A percentile compares a stretch with the other conserved stretches of the same genome.
phyloP scores from a whole-genome alignment of 2,329 filamentous ascomycete genomes.

The Hymenoscyphus occultus region DNA sequence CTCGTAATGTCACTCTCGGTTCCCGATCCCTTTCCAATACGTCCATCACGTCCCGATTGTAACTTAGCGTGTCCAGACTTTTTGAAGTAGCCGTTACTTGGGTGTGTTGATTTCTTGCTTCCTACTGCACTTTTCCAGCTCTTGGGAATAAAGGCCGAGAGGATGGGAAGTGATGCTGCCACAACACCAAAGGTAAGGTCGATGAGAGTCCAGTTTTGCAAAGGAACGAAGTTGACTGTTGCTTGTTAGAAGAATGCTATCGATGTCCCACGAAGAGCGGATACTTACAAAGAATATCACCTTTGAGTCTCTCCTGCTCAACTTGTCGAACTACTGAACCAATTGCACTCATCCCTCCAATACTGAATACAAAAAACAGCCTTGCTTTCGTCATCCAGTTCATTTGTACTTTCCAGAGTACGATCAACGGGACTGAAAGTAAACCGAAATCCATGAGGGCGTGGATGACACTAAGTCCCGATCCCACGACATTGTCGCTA shows the following conservation, averaged over 20 bases:
- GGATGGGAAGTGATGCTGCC: not conserved
- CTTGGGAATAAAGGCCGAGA: not conserved
- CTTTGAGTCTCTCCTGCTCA: not conserved
- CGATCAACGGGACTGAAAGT: not conserved
- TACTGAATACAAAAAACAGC: not conserved
- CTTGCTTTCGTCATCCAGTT: conserved; percentile 1
- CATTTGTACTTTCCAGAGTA: conserved; percentile 2
- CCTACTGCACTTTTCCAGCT: not conserved
- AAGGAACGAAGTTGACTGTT: not conserved
- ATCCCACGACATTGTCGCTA: not conserved
- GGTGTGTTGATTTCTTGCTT: not conserved
- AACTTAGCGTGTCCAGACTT: not conserved
- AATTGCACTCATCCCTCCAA: conserved; percentile 2
- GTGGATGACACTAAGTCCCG: not conserved
- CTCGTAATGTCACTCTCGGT: not conserved
- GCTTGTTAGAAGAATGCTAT: not conserved
- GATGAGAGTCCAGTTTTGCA: conserved; percentile 1
- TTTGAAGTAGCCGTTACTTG: not conserved
- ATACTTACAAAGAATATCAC: not conserved
- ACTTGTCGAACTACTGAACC: not conserved
- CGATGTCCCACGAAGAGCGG: not conserved
- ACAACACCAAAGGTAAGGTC: not conserved
- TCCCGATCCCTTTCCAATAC: not conserved
- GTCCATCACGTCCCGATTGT: not conserved
- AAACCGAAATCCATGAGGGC: not conserved